phyloP scores from a whole-genome alignment of 192 early-diverging fungal genomes.

The Umbelopsis isabellina region DNA sequence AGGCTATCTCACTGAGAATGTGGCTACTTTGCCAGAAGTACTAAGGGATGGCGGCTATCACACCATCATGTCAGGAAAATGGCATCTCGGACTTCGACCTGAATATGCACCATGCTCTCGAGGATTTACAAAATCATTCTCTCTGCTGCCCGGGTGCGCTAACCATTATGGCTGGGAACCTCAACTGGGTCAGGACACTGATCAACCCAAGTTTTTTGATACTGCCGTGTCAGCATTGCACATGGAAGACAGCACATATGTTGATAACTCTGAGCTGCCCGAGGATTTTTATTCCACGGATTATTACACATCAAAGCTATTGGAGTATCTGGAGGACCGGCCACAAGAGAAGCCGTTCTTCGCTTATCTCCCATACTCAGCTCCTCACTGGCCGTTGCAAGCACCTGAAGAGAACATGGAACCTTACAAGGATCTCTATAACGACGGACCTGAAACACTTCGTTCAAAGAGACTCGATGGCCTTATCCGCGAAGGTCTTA shows the following conservation, averaged over 20 bases:
- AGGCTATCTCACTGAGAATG: conserved; percentile 23
- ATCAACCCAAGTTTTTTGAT: conserved; percentile 19
- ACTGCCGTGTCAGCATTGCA: conserved; percentile 10
- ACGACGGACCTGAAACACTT: neutral
- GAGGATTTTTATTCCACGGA: conserved; percentile 20
- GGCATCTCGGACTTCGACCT: conserved; percentile 21
- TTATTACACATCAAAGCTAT: conserved; percentile 11
- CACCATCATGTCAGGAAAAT: conserved; percentile 25
- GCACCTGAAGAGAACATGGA: conserved; percentile 11
- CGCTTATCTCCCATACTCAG: conserved; percentile 18
- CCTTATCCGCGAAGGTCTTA: conserved; percentile 7
- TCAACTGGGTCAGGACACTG: neutral
- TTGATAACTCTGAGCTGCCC: conserved; percentile 19
- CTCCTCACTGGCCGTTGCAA: conserved; percentile 19
- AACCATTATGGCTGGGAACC: conserved; percentile 25
- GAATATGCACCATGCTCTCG: conserved; percentile 6
- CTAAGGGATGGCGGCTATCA: conserved; percentile 18
- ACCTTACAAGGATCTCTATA: neutral
- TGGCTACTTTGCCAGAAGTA: conserved; percentile 17
- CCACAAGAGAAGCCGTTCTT: conserved; percentile 17
- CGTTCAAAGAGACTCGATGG: neutral
- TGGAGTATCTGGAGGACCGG: conserved; percentile 7
- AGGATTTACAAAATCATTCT: conserved; percentile 14
- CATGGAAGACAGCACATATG: conserved; percentile 15
- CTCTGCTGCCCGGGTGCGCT: conserved; percentile 13